Evolutionary conservation across 129 eudicot genomes (phyloP).

Genomic region (Saposhnikovia divaricata): DNA sequence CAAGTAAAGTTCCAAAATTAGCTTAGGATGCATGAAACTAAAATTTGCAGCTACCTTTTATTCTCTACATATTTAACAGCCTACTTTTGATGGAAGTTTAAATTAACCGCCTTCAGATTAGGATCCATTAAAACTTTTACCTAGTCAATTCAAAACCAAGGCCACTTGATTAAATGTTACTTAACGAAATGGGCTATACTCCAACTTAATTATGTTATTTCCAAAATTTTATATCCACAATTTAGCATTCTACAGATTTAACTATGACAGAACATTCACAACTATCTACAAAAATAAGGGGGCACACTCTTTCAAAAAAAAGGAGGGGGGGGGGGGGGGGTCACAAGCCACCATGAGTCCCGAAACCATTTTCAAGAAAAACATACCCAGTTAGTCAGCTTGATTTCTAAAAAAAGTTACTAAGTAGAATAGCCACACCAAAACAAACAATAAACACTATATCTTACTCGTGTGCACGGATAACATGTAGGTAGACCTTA

Average conservation of each 20-base stretch:
- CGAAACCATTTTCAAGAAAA: too few species aligned
- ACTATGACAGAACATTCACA: background rate
- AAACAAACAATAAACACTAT: too few species aligned
- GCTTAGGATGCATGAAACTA: background rate
- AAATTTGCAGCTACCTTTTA: background rate
- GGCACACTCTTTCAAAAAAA: too few species aligned
- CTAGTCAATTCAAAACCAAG: background rate
- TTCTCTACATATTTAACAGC: background rate
- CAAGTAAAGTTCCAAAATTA: background rate
- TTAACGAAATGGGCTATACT: background rate
- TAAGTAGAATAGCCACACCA: too few species aligned
- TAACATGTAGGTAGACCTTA: background rate
- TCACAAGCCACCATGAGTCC: background rate
- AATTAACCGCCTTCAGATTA: background rate
- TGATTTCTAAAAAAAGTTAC: too few species aligned
- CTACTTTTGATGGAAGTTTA: conserved; percentile 4
- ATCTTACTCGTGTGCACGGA: background rate
- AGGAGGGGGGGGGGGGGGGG: too few species aligned
- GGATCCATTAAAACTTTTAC: background rate
- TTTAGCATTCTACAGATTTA: too few species aligned
- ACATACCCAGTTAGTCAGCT: background rate
- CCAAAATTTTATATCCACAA: too few species aligned
- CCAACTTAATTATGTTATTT: background rate
- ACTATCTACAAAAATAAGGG: background rate
- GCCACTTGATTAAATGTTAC: background rate